Evolutionary conservation across 78 protist genomes (phyloP).

Genomic region (Dictyostelium citrinum): DNA sequence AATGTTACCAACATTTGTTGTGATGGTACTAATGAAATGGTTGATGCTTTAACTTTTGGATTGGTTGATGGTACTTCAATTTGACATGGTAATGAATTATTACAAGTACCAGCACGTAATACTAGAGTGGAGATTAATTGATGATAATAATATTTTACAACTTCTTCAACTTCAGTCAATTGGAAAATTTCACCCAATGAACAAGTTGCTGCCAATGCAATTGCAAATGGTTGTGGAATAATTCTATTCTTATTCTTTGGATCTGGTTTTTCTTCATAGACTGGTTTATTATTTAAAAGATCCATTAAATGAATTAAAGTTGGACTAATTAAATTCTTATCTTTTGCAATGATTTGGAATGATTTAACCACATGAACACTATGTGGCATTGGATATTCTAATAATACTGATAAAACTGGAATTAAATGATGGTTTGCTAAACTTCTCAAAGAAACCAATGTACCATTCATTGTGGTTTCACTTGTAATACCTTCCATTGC

Average conservation of each 20-base stretch:
- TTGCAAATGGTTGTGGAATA: constrained; percentile 16
- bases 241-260: constrained; percentile 61
- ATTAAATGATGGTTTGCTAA: constrained; percentile 75
- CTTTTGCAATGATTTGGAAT: constrained; percentile 74
- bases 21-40: constrained; percentile 20
- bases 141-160: constrained; percentile 22
- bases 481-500: constrained; percentile 63
- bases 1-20: constrained; percentile 65
- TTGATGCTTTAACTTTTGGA: not conserved
- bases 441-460: constrained; percentile 71
- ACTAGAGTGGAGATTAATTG: constrained; percentile 44
- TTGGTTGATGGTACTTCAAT: constrained; percentile 8
- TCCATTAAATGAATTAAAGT: constrained; percentile 67
- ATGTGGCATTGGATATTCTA: constrained; percentile 78
- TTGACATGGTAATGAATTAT: constrained; percentile 28
- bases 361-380: constrained; percentile 53
- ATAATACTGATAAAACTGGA: constrained; percentile 33
- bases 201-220: constrained; percentile 81
- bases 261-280: constrained; percentile 78
- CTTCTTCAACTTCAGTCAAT: constrained; percentile 38
- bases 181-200: constrained; percentile 77
- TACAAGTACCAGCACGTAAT: constrained; percentile 66
- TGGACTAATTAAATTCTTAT: constrained; percentile 38
- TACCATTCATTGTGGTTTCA: constrained; percentile 83
- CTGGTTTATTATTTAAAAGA: constrained; percentile 63